Base-by-base conservation (phyloP, 2,329 filamentous ascomycete genomes). In the Atkinsonella texensis region DNA sequence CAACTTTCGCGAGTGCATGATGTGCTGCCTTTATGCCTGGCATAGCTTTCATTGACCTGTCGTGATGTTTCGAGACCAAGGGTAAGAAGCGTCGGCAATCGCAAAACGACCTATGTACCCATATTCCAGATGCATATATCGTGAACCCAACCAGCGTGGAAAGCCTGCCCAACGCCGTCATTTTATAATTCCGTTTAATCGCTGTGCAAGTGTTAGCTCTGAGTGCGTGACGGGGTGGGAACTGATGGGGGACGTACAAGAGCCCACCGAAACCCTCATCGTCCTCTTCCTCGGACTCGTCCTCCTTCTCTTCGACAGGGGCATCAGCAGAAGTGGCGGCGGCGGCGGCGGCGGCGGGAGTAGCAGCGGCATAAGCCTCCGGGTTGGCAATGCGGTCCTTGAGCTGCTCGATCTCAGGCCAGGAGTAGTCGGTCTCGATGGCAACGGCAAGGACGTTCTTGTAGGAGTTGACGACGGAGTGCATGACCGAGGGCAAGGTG, bases 311-410 rank as follows among this genome's bases (percentile, higher is more conserved):
- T 65, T 81, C 76, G 62, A 78, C 75, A 57, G 73, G 74, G 56
- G 74, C 76, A 51, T 70, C 71, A 56, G 72, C 74, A 55, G 72
- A 70, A 46, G 72, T 68, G 20, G 20, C 20, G 50, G 73, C 73
- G 54, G 74, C 76, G 52, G 80, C 75, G 54, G 75, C 76, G 52
- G 83, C 85, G 58, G 70, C 81, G 53, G 91, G 89, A 60, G 85
- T 89, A 60, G 90, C 77, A 47, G 88, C 71, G 59, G 91, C 93
- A 72, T 97, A 98, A 52, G 89, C 89, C 52, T 98, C 93, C 63
- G 94, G 94, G 83, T 98, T 97, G 76, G 89, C 89, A 67, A 98
- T 96, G 72, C 93, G 89, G 78, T 98, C 93, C 87, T 98, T 98
- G 77, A 98, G 86, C 76, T 95, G 81, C 67, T 94, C 84, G 67